phyloP scores from a whole-genome alignment of 345 rosid genomes.

The Eucalyptus shirleyi region DNA sequence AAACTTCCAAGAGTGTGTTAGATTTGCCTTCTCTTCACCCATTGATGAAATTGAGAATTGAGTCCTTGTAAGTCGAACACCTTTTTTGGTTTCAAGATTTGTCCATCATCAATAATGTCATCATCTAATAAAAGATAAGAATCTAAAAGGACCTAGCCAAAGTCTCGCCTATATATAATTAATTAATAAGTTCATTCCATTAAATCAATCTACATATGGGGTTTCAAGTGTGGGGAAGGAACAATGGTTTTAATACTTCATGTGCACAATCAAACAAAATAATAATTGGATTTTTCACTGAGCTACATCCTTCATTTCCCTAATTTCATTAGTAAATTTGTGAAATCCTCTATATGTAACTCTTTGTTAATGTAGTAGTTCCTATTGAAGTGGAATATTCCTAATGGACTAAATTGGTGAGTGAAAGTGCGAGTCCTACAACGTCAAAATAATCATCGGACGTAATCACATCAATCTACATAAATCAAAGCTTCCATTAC shows the following conservation, averaged over 20 bases:
- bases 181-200: not conserved
- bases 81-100: not conserved
- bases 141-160: not conserved
- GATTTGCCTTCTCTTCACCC: not conserved
- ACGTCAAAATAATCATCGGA: not conserved
- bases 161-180: not conserved
- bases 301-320: not conserved
- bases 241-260: not conserved
- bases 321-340: not conserved
- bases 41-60: not conserved
- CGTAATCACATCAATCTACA: not conserved
- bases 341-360: not conserved
- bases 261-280: not conserved
- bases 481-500: not conserved
- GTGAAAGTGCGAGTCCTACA: not conserved
- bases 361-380: not conserved
- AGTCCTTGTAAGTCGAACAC: not conserved
- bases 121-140: not conserved
- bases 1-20: not conserved
- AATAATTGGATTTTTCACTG: not conserved
- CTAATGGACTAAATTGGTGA: not conserved
- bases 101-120: not conserved
- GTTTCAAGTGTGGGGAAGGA: not conserved
- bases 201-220: not conserved
- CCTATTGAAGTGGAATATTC: not conserved